A percentile compares a stretch with the other conserved stretches of the same genome.
Conservation (phyloP, 2,329 filamentous ascomycete genomes). For the Pyricularia grisea region DNA sequence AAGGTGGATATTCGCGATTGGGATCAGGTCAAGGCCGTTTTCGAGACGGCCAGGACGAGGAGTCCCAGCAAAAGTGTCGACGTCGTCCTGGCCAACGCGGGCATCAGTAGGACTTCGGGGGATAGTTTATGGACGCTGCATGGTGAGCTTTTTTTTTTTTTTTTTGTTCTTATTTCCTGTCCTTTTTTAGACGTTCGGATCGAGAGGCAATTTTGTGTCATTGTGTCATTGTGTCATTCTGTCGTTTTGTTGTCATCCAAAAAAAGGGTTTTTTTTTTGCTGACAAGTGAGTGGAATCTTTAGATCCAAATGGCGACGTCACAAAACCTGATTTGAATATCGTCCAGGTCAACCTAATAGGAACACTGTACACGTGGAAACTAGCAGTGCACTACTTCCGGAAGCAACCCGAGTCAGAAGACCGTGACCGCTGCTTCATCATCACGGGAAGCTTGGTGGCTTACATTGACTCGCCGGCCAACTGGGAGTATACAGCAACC, state of each 20-base stretch:
- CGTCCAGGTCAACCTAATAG: background rate
- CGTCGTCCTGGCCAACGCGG: background rate
- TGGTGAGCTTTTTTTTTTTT: background rate
- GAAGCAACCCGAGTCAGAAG: conserved; percentile 24
- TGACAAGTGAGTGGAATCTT: background rate
- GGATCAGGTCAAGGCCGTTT: conserved; percentile 30
- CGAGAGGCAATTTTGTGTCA: too few relatives aligned
- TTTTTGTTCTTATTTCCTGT: background rate
- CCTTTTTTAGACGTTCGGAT: background rate
- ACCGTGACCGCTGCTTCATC: conserved; percentile 36
- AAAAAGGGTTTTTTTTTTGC: too few relatives aligned
- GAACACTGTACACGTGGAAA: conserved; percentile 29
- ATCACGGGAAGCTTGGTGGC: conserved; percentile 37
- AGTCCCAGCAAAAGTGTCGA: background rate
- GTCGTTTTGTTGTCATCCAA: too few relatives aligned
- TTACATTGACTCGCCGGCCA: conserved; percentile 34
- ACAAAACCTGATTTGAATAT: background rate
- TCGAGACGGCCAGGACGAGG: conserved; percentile 16
- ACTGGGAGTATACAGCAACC: conserved; percentile 30
- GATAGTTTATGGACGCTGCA: background rate
- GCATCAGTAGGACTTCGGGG: background rate
- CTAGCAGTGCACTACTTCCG: conserved; percentile 36
- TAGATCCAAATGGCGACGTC: background rate
- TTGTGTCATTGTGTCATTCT: too few relatives aligned
- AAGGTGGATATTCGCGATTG: conserved; percentile 32